These are phyloP conservation scores for Lentinula sp. DNA, from an alignment of 768 basidiomycete species.

Conservation along the genomic window DNA sequence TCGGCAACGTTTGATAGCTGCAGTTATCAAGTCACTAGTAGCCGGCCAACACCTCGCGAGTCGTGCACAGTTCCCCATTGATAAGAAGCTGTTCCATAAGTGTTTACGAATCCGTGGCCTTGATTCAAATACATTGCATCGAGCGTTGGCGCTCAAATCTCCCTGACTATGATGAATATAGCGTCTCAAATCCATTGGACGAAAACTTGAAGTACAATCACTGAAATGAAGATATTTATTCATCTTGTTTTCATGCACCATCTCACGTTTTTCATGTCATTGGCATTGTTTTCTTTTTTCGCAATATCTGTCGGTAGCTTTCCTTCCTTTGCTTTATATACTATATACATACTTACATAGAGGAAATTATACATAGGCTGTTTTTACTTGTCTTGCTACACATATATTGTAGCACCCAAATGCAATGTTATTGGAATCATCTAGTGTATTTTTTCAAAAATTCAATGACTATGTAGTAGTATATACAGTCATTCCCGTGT, in stretches of 20 bases:
- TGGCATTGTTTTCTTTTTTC: neutral
- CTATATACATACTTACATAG: neutral
- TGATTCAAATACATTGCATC: slow-evolving; percentile 47
- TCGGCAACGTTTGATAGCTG: slow-evolving; percentile 79
- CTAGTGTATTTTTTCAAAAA: too few species aligned
- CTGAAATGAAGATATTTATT: neutral
- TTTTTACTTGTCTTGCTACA: neutral
- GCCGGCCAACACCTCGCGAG: slow-evolving; percentile 80
- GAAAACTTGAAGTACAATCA: neutral
- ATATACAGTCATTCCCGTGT: too few species aligned
- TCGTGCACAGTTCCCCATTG: slow-evolving; percentile 60
- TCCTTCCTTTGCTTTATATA: neutral
- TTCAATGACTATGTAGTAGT: too few species aligned
- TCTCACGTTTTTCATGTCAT: neutral
- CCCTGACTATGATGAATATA: slow-evolving; percentile 5
- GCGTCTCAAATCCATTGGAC: neutral
- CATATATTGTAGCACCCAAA: neutral
- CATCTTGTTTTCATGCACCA: neutral
- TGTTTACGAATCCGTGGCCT: slow-evolving; percentile 69
- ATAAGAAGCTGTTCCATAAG: slow-evolving; percentile 72
- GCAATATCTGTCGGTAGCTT: slow-evolving; percentile 1
- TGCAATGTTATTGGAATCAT: neutral
- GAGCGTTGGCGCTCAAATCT: slow-evolving; percentile 27
- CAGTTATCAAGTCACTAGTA: slow-evolving; percentile 74
- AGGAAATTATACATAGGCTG: neutral